Conservation (phyloP, 345 rosid genomes). For the Hirschfeldia incana region DNA sequence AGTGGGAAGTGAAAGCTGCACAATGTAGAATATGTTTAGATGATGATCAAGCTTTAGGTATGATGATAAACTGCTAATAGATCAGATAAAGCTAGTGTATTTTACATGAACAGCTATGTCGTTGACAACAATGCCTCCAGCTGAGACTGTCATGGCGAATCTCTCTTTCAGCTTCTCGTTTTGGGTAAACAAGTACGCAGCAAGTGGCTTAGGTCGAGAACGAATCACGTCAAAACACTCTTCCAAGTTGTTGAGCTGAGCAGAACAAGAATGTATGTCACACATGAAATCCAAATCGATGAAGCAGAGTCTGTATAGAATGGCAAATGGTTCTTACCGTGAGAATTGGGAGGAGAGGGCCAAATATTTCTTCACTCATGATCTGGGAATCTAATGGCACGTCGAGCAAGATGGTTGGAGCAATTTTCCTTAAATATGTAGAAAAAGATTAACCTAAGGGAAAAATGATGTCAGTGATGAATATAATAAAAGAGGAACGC, state of each 20-base stretch:
- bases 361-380: conserved; percentile 95
- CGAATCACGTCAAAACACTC: conserved; percentile 73
- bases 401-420: conserved; percentile 85
- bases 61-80: background rate
- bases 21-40: background rate
- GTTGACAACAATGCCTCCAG: conserved; percentile 85
- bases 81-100: conserved; percentile 7
- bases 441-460: conserved; percentile 12
- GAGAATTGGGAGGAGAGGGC: conserved; percentile 90
- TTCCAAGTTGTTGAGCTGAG: conserved; percentile 76
- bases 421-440: conserved; percentile 54
- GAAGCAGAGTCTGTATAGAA: background rate
- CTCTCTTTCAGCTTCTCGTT: conserved; percentile 64
- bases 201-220: conserved; percentile 84
- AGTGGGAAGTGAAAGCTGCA: conserved; percentile 65
- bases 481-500: conserved; percentile 40
- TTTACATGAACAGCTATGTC: conserved; percentile 83
- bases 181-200: conserved; percentile 84
- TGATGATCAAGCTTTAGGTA: background rate
- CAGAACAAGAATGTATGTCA: conserved; percentile 1
- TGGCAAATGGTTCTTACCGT: conserved; percentile 39
- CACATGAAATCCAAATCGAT: background rate
- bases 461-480: background rate
- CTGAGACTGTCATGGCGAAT: conserved; percentile 70
- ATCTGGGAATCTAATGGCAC: conserved; percentile 73